phyloP scores from a whole-genome alignment of 2,329 filamentous ascomycete genomes.

The Fusarium begoniae region DNA sequence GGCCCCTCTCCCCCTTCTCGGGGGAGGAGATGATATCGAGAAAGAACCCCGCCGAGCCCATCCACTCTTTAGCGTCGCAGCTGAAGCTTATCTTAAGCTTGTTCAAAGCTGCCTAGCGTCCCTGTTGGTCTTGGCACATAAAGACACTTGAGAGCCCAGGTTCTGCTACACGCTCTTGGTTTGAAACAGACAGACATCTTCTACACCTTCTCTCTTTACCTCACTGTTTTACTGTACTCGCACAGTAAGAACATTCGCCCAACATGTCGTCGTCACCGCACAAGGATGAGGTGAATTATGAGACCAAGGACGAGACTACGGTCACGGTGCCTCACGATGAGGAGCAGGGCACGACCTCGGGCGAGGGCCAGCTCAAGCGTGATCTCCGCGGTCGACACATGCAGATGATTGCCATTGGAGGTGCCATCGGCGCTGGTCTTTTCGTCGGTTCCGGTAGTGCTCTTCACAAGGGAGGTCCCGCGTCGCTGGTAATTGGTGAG shows the following conservation, averaged over 20 bases:
- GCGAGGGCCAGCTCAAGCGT: constrained; percentile 51
- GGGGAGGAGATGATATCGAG: constrained; percentile 16
- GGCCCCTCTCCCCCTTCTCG: constrained; percentile 4
- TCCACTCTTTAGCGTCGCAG: neutral
- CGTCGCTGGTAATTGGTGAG: constrained; percentile 76
- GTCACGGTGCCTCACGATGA: constrained; percentile 26
- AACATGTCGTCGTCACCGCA: constrained; percentile 17
- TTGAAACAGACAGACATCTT: neutral
- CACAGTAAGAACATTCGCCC: neutral
- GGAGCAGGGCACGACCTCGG: constrained; percentile 2
- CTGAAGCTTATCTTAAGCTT: constrained; percentile 28
- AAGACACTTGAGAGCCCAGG: neutral
- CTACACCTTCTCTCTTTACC: neutral
- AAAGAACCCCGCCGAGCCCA: constrained; percentile 1
- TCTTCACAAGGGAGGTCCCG: constrained; percentile 77
- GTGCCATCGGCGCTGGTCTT: constrained; percentile 73
- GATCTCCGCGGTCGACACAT: constrained; percentile 84
- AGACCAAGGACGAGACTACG: constrained; percentile 16
- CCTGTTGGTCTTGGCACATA: constrained; percentile 3
- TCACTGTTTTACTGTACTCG: neutral
- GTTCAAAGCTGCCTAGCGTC: constrained; percentile 6
- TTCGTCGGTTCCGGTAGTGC: constrained; percentile 85
- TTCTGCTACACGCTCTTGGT: neutral
- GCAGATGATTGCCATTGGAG: constrained; percentile 94
- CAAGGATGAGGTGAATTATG: constrained; percentile 26